Evolutionary conservation across 106 monocot genomes (phyloP).

Genomic region (Alisma plantagoaquatica): DNA sequence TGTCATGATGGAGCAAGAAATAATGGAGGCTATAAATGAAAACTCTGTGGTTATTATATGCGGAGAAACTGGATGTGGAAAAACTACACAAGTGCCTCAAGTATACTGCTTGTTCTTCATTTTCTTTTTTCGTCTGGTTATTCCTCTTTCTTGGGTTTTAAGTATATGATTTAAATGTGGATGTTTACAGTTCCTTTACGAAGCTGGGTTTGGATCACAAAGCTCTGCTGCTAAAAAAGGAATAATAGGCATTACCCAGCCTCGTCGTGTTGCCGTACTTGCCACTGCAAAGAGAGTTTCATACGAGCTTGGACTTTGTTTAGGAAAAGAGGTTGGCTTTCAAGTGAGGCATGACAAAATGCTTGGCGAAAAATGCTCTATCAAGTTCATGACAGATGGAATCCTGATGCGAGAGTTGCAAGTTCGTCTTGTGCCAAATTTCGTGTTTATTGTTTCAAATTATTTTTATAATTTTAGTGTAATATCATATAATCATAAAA

Average conservation of each 20-base stretch:
- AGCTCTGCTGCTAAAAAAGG: conserved; percentile 41
- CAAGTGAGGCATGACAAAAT: conserved; percentile 94
- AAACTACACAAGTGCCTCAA: conserved; percentile 99
- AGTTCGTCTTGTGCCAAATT: conserved; percentile 26
- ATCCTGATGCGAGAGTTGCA: conserved; percentile 95
- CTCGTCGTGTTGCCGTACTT: conserved; percentile 89
- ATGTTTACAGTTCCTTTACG: conserved; percentile 77
- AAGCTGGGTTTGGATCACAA: conserved; percentile 85
- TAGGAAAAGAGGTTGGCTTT: conserved; percentile 89
- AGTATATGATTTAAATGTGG: neutral
- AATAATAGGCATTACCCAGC: conserved; percentile 87
- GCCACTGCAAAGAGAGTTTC: conserved; percentile 90
- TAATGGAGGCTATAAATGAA: conserved; percentile 95
- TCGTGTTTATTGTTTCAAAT: neutral
- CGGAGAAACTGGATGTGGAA: conserved; percentile 98
- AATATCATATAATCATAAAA: neutral
- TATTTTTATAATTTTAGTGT: neutral
- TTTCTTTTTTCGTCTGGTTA: neutral
- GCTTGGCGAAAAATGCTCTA: conserved; percentile 62
- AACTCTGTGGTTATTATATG: conserved; percentile 79
- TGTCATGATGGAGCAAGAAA: conserved; percentile 98
- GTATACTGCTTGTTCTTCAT: conserved; percentile 17
- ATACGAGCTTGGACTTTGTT: conserved; percentile 57
- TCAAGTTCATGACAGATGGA: conserved; percentile 99
- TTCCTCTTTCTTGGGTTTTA: neutral